Evolutionary conservation across 306 rosid genomes (phyloP), one percentile per base, ranked within the genome.

Genomic region (Urtica urens): DNA sequence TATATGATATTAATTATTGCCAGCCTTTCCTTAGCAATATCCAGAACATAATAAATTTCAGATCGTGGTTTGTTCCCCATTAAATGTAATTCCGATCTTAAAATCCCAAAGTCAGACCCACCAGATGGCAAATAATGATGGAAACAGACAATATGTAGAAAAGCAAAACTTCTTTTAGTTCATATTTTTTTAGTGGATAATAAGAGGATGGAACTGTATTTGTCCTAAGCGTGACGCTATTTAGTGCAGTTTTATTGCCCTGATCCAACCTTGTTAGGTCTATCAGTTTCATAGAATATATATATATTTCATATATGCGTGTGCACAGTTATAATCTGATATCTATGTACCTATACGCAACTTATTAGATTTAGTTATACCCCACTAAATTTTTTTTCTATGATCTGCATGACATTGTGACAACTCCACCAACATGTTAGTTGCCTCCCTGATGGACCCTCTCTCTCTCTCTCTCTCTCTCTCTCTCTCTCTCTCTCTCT

Each of bases 51-150:
- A 75, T 75, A 77, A 67, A 58, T 23, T 25, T 46, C 41, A 59
- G 77, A 75, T 75, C 47, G 71, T 63, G 59, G 51, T 68, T 75
- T 74, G 68, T 61, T 77, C 81, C 74, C 77, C 62, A 70, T 70
- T 58, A 48, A 44, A 2, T 17, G 46, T 8, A 31, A 49, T 13
- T 25, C 26, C 46, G 53, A 69, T 66, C 70, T 28, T 52, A 61
- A 54, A 68, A 55, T 56, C 37, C 46, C 49, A 29, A 54, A n/a
- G n/a, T 22, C 63, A 52, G 76, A 65, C 65, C 80, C 76, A 74
- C 73, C 70, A 64, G 19, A 51, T 51, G 42, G 27, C 55, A 45
- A 49, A 61, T 65, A 66, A 69, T 74, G 66, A 61, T 27, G 10
- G 24, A 42, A 40, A 57, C 57, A 64, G 57, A 52, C 64, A 55